Evolutionary conservation across 257 asterid genomes (phyloP).

Genomic region (Datura wrightii): DNA sequence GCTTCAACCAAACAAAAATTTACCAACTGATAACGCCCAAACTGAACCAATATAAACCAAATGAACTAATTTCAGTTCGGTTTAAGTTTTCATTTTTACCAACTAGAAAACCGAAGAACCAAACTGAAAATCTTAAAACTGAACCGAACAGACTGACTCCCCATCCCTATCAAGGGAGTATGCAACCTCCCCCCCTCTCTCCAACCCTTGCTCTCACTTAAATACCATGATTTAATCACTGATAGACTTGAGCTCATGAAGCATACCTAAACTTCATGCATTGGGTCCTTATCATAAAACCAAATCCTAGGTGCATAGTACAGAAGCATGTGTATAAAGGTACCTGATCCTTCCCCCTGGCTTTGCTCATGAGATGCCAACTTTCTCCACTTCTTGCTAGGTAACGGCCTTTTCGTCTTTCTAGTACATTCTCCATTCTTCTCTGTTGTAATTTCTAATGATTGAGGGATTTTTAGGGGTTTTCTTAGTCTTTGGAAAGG

Average conservation of each 20-base stretch:
- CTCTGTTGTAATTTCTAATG: slow-evolving; percentile 52
- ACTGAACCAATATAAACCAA: background rate
- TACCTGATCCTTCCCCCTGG: slow-evolving; percentile 59
- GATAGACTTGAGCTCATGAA: background rate
- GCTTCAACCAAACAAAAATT: slow-evolving; percentile 5
- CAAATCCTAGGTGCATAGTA: background rate
- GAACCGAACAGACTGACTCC: background rate
- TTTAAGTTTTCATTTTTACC: slow-evolving; percentile 17
- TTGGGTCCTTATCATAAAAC: background rate
- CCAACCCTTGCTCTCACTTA: background rate
- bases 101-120: background rate
- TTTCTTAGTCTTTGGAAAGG: slow-evolving; percentile 72
- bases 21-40: background rate
- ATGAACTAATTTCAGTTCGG: slow-evolving; percentile 3
- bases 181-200: background rate
- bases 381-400: slow-evolving; percentile 80
- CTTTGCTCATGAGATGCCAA: slow-evolving; percentile 58
- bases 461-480: slow-evolving; percentile 61
- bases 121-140: background rate
- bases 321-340: slow-evolving; percentile 37
- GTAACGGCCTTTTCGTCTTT: slow-evolving; percentile 84
- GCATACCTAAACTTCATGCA: slow-evolving; percentile 5
- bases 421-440: slow-evolving; percentile 50
- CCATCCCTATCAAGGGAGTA: slow-evolving; percentile 19
- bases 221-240: slow-evolving; percentile 3